Percentiles rank a stretch among this genome's conserved stretches.
These are phyloP conservation scores for Stephania japonica DNA, from an alignment of 164 flowering plant genomes.

Conservation along the genomic window DNA sequence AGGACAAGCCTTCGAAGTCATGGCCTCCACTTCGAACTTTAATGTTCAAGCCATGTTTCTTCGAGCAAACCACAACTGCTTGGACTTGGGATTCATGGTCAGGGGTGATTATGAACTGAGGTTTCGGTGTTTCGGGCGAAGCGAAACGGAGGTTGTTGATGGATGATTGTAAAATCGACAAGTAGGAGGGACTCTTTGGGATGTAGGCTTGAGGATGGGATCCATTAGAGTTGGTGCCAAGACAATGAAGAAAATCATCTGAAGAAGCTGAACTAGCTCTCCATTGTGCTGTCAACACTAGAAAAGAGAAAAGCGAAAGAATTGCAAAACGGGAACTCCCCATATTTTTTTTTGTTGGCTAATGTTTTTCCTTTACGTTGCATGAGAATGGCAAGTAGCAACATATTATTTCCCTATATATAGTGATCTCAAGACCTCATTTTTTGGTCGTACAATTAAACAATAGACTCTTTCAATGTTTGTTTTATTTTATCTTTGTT, in stretches of 20 bases:
- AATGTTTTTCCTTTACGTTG: too few relatives aligned
- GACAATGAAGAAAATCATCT: neutral
- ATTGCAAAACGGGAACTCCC: too few relatives aligned
- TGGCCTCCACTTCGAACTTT: conserved; percentile 1
- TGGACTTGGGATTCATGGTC: conserved; percentile 3
- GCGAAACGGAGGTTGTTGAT: neutral
- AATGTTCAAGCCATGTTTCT: neutral
- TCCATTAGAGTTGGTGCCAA: neutral
- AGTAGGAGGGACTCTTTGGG: neutral
- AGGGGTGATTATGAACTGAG: neutral
- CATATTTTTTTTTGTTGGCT: too few relatives aligned
- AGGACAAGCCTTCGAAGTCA: conserved; percentile 1
- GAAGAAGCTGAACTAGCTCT: neutral
- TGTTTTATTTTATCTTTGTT: too few relatives aligned
- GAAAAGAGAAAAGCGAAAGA: too few relatives aligned
- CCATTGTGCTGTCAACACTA: too few relatives aligned
- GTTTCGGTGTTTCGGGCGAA: neutral
- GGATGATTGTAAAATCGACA: neutral
- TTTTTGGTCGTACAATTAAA: too few relatives aligned
- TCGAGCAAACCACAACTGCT: neutral
- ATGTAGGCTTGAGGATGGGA: neutral
- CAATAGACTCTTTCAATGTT: too few relatives aligned
- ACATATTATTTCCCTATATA: too few relatives aligned
- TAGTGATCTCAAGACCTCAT: too few relatives aligned
- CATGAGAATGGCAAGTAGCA: too few relatives aligned